Evolutionary conservation across 2,329 filamentous ascomycete species (phyloP).

Genomic region (Neonectria neomacrospora): DNA sequence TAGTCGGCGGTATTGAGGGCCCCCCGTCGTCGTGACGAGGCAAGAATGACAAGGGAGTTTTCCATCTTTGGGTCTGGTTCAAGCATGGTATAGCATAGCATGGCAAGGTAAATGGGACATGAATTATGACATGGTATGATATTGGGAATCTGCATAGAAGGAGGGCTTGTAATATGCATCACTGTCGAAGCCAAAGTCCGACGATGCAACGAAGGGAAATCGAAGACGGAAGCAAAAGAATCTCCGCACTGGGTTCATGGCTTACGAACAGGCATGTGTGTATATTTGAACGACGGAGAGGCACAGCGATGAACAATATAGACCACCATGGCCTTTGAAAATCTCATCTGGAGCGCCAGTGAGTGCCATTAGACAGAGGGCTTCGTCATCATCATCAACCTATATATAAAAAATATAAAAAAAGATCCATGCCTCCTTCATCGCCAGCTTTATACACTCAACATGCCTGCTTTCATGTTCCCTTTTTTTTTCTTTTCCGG

Average conservation of each 20-base stretch:
- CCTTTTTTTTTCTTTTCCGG: constrained; percentile 6
- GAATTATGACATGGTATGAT: constrained; percentile 23
- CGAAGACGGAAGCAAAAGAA: not conserved
- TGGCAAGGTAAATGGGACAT: constrained; percentile 3
- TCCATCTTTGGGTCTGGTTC: constrained; percentile 31
- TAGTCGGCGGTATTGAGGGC: constrained; percentile 34
- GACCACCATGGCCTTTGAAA: constrained; percentile 7
- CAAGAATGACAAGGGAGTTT: not conserved
- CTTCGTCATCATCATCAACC: constrained; percentile 20
- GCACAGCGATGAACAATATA: not conserved
- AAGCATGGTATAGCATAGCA: constrained; percentile 13
- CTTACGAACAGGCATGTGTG: not conserved
- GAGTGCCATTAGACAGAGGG: constrained; percentile 27
- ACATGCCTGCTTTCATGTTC: constrained; percentile 37
- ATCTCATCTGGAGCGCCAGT: constrained; percentile 11
- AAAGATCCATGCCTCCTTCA: constrained; percentile 16
- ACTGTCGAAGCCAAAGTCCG: not conserved
- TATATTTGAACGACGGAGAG: not conserved
- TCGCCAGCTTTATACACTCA: constrained; percentile 14
- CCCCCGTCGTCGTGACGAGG: not conserved
- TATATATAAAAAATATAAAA: constrained; percentile 29
- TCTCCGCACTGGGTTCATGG: not conserved
- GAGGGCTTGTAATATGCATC: not conserved
- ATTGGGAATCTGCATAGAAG: not conserved
- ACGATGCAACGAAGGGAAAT: not conserved